These are phyloP conservation scores for Saccharum spontaneum DNA, from an alignment of 176 grass and related monocot species.

Conservation along the genomic window DNA sequence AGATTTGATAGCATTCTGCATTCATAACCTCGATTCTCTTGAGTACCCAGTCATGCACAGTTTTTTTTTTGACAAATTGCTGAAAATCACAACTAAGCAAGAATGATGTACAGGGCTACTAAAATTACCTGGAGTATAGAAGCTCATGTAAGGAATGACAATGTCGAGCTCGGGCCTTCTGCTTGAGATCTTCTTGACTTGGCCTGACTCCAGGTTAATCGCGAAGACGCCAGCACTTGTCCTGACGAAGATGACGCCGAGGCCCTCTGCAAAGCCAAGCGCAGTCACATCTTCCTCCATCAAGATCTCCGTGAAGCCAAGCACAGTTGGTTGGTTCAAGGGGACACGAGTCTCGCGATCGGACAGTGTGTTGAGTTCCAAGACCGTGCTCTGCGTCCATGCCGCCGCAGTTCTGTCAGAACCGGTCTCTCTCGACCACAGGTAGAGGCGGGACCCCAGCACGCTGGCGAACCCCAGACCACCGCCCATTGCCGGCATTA, in stretches of 20 bases:
- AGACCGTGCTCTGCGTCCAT: slow-evolving; percentile 22
- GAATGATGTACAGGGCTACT: background rate
- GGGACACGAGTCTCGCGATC: no score
- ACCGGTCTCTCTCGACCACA: slow-evolving; percentile 6
- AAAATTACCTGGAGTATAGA: slow-evolving; percentile 33
- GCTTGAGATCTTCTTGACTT: background rate
- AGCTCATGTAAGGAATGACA: slow-evolving; percentile 7
- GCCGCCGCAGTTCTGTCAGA: background rate
- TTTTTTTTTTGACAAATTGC: background rate
- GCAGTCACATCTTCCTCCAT: background rate
- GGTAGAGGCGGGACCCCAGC: background rate
- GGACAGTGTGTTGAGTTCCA: slow-evolving; percentile 8
- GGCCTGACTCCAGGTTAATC: background rate
- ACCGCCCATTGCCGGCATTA: slow-evolving; percentile 10
- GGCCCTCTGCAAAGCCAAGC: slow-evolving; percentile 9
- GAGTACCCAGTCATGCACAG: background rate
- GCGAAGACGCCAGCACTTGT: slow-evolving; percentile 6
- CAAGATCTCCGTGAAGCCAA: background rate
- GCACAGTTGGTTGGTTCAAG: no score
- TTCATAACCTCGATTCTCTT: background rate
- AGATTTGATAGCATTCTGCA: background rate
- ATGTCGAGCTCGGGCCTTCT: no score
- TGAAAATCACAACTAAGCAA: background rate
- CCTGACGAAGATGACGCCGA: background rate
- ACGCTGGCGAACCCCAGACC: slow-evolving; percentile 31